These are phyloP conservation scores for Xerocomellus intermedius DNA, from an alignment of 768 basidiomycete genomes.

Conservation along the genomic window DNA sequence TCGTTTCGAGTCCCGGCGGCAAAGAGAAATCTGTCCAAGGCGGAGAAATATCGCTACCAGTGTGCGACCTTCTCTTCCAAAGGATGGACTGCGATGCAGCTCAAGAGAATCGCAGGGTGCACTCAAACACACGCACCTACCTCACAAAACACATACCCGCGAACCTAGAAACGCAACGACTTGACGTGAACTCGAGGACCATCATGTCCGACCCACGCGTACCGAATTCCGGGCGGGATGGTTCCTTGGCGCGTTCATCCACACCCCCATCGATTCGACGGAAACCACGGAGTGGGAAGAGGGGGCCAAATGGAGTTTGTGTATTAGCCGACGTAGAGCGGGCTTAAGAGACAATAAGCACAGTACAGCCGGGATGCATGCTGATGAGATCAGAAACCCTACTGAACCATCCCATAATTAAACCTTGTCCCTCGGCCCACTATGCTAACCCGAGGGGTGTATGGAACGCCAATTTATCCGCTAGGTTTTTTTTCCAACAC, in stretches of 20 bases:
- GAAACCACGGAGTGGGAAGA: slow-evolving; percentile 14
- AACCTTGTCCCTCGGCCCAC: neutral
- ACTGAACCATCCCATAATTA: neutral
- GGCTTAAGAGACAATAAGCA: slow-evolving; percentile 57
- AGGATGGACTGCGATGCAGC: no score
- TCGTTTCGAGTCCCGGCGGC: neutral
- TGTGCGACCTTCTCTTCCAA: no score
- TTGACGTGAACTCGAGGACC: neutral
- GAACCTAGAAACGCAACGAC: neutral
- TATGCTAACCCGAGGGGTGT: neutral
- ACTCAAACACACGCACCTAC: neutral
- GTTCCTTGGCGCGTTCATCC: slow-evolving; percentile 50
- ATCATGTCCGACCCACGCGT: neutral
- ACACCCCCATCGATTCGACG: slow-evolving; percentile 65
- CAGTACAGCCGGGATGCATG: neutral
- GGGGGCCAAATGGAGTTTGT: slow-evolving; percentile 20
- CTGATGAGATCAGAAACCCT: neutral
- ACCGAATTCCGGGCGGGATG: slow-evolving; percentile 48
- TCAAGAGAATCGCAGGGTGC: neutral
- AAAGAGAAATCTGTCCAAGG: no score
- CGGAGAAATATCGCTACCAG: no score
- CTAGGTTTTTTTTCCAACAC: neutral
- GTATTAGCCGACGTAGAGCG: slow-evolving; percentile 12
- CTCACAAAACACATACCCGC: neutral
- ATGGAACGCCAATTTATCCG: neutral